Evolutionary conservation across 2,329 filamentous ascomycete genomes (phyloP).

Genomic region (Cordyceps javanica): DNA sequence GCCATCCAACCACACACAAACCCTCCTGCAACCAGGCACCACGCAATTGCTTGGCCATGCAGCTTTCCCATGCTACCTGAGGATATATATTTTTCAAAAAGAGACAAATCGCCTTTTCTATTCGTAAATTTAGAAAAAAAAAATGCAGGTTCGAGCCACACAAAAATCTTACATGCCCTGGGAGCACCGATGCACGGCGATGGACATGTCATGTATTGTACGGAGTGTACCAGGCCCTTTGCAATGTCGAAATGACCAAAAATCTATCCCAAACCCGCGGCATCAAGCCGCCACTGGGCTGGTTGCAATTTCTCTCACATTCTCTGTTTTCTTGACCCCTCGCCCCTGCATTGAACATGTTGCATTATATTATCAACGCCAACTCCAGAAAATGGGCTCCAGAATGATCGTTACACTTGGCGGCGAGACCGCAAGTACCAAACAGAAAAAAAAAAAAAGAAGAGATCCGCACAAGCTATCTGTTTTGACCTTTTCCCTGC

Average conservation of each 20-base stretch:
- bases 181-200: too few species aligned
- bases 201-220: too few species aligned
- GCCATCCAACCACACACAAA: too few species aligned
- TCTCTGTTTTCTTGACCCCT: background rate
- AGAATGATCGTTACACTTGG: background rate
- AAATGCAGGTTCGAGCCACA: background rate
- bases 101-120: too few species aligned
- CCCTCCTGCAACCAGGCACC: background rate
- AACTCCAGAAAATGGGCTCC: background rate
- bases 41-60: background rate
- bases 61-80: background rate
- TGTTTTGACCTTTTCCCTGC: constrained; percentile 4
- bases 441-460: too few species aligned
- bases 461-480: background rate
- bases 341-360: background rate
- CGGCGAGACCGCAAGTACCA: too few species aligned
- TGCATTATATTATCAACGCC: background rate
- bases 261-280: background rate
- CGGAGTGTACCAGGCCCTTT: too few species aligned
- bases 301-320: too few species aligned
- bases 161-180: background rate
- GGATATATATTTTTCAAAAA: too few species aligned
- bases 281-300: background rate
- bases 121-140: too few species aligned
- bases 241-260: too few species aligned